Conservation (phyloP, 78 protist genomes). For the Dictyostelium discoideum region DNA sequence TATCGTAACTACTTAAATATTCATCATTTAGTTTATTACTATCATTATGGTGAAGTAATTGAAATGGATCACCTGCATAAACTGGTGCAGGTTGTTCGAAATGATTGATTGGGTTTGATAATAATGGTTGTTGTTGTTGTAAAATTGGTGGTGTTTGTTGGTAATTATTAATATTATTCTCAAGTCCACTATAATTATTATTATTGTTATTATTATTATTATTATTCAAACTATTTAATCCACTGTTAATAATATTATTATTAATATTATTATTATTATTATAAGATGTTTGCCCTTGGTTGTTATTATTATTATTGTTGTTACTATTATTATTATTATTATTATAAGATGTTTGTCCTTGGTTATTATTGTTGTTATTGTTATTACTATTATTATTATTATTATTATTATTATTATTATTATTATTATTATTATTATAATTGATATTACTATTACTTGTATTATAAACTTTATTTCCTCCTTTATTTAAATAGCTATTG, state of each 20-base stretch:
- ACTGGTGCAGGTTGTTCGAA: neutral
- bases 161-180: neutral
- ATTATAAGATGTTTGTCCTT: neutral
- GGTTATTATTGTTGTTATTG: neutral
- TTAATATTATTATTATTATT: neutral
- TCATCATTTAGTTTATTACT: neutral
- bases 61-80: neutral
- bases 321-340: neutral
- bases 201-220: neutral
- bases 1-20: neutral
- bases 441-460: neutral
- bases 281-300: neutral
- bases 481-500: slow-evolving; percentile 6
- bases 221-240: neutral
- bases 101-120: neutral
- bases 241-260: neutral
- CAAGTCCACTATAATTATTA: neutral
- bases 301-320: neutral
- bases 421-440: neutral
- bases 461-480: neutral
- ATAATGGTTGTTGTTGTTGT: slow-evolving; percentile 7
- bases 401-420: neutral
- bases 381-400: neutral
- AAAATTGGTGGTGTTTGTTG: neutral
- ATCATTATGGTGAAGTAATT: neutral